phyloP scores from a whole-genome alignment of 2,329 filamentous ascomycete species.

The Fusarium mangiferae region DNA sequence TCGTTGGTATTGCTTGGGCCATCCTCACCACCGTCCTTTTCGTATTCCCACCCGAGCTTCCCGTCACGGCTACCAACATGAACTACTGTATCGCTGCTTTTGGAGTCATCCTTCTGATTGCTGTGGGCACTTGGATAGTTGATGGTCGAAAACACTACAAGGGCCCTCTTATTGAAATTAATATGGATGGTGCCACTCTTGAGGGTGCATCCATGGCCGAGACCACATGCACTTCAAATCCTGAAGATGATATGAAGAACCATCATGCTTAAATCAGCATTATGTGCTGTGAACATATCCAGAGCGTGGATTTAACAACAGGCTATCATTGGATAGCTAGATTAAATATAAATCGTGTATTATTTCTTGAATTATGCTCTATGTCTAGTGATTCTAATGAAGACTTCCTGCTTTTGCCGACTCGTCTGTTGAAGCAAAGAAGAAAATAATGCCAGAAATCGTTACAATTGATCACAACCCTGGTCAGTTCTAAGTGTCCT shows the following conservation, averaged over 20 bases:
- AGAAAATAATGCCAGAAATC: neutral
- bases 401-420: neutral
- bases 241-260: slow-evolving; percentile 25
- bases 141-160: slow-evolving; percentile 61
- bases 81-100: slow-evolving; percentile 65
- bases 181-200: slow-evolving; percentile 20
- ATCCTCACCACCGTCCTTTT: slow-evolving; percentile 79
- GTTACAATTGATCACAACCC: neutral
- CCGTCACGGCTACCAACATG: slow-evolving; percentile 75
- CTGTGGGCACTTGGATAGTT: slow-evolving; percentile 57
- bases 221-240: slow-evolving; percentile 30
- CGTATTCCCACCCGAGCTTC: slow-evolving; percentile 75
- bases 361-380: neutral
- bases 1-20: slow-evolving; percentile 70
- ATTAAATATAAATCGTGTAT: neutral
- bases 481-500: neutral
- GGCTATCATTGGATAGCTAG: neutral
- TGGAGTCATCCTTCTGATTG: slow-evolving; percentile 58
- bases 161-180: slow-evolving; percentile 47
- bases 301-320: neutral
- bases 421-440: neutral
- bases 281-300: neutral
- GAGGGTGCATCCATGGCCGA: slow-evolving; percentile 34
- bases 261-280: neutral
- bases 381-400: neutral